phyloP scores from a whole-genome alignment of 257 asterid genomes.

The Salvia hispanica region DNA sequence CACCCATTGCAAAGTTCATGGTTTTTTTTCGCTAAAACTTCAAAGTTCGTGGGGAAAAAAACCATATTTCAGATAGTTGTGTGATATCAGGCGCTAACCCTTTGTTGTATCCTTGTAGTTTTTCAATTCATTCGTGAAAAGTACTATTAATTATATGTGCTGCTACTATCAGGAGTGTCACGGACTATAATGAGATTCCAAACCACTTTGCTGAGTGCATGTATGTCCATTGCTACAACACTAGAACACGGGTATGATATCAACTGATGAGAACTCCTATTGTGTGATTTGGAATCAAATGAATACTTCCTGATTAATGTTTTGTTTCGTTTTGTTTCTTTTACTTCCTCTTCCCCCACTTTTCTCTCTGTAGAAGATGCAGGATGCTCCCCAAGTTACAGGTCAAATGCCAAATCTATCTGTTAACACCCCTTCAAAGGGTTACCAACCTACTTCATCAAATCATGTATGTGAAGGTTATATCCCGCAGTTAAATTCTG shows the following conservation, averaged over 20 bases:
- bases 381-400: constrained; percentile 47
- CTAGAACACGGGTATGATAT: constrained; percentile 60
- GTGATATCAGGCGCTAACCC: too few relatives aligned
- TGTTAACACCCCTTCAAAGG: constrained; percentile 61
- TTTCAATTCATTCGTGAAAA: constrained; percentile 12
- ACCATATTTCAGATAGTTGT: too few relatives aligned
- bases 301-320: constrained; percentile 17
- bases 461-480: constrained; percentile 48
- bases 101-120: constrained; percentile 19
- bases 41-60: too few relatives aligned
- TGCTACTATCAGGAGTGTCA: constrained; percentile 64
- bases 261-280: constrained; percentile 15
- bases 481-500: constrained; percentile 12
- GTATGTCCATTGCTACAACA: constrained; percentile 77
- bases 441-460: constrained; percentile 53
- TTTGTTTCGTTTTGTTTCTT: neutral
- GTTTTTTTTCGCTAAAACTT: too few relatives aligned
- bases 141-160: constrained; percentile 23
- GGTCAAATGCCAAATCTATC: constrained; percentile 51
- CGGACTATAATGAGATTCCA: constrained; percentile 79
- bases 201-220: constrained; percentile 82
- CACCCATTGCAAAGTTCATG: too few relatives aligned
- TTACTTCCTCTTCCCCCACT: neutral
- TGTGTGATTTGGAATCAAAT: constrained; percentile 5
- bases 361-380: constrained; percentile 49